Percentiles rank a stretch among this genome's conserved stretches.
Evolutionary conservation across 768 basidiomycete species (phyloP).

Genomic region (Butyriboletus loyo): DNA sequence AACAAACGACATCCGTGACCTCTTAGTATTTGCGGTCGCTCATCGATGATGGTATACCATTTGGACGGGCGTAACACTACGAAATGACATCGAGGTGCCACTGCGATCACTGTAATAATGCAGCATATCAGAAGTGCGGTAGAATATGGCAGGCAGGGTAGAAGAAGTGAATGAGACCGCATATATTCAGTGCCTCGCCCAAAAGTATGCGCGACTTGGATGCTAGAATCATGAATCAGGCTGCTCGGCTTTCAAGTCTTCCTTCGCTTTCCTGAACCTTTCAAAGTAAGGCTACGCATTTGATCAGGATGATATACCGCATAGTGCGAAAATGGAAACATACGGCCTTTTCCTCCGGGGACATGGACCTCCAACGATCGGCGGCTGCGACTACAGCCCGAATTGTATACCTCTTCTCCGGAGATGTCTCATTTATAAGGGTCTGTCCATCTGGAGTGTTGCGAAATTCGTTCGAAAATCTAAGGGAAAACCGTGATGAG

Average conservation of each 20-base stretch:
- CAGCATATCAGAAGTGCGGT: constrained; percentile 7
- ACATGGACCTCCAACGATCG: constrained; percentile 31
- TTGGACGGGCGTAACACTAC: background rate
- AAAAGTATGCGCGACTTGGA: background rate
- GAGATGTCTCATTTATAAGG: constrained; percentile 6
- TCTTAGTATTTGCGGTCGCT: background rate
- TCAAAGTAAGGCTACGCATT: constrained; percentile 20
- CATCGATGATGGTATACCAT: background rate
- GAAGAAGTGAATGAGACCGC: constrained; percentile 2
- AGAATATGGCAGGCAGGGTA: background rate
- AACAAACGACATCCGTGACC: background rate
- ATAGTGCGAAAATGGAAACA: background rate
- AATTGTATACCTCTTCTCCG: background rate
- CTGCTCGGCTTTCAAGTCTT: constrained; percentile 6
- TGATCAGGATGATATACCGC: background rate
- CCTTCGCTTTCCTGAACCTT: constrained; percentile 11
- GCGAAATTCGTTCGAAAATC: constrained; percentile 24
- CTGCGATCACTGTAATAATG: constrained; percentile 9
- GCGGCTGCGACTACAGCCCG: constrained; percentile 17
- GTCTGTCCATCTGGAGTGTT: constrained; percentile 11
- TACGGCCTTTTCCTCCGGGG: constrained; percentile 32
- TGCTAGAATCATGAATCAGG: constrained; percentile 8
- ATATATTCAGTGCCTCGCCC: background rate
- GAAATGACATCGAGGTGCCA: background rate
- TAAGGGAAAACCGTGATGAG: background rate